phyloP scores from a whole-genome alignment of 495 filamentous ascomycete genomes.

The Neurospora terricola region DNA sequence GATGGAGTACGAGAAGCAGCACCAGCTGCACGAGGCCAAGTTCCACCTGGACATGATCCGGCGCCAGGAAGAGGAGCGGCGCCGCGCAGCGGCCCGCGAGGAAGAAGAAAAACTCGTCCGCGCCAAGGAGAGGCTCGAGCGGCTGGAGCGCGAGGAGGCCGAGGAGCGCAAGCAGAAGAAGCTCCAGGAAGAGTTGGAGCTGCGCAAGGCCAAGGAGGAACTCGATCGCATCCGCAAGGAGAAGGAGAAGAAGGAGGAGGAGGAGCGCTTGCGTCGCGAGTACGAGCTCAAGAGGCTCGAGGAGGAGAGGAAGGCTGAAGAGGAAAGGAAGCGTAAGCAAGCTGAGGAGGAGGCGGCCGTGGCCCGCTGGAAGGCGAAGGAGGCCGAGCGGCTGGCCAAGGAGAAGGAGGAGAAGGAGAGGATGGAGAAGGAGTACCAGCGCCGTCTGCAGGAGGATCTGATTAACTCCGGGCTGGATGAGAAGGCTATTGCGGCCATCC shows the following conservation, averaged over 20 bases:
- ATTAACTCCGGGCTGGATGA: slow-evolving; percentile 40
- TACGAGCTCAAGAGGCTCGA: slow-evolving; percentile 47
- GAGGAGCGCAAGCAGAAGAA: slow-evolving; percentile 34
- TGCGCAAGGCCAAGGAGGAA: slow-evolving; percentile 36
- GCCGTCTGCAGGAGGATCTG: slow-evolving; percentile 39
- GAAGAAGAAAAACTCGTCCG: slow-evolving; percentile 26
- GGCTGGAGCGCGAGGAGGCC: slow-evolving; percentile 23
- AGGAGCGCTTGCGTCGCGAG: slow-evolving; percentile 39
- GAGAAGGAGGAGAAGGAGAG: slow-evolving; percentile 37
- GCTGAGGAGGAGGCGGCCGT: slow-evolving; percentile 46
- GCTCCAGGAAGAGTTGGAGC: slow-evolving; percentile 31
- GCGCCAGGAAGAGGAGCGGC: slow-evolving; percentile 21
- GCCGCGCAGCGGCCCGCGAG: slow-evolving; percentile 22
- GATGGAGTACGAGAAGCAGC: slow-evolving; percentile 17
- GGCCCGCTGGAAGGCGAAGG: slow-evolving; percentile 45
- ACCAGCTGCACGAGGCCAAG: slow-evolving; percentile 23
- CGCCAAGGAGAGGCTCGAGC: slow-evolving; percentile 13
- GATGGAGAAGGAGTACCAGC: slow-evolving; percentile 40
- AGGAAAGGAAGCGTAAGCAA: slow-evolving; percentile 35
- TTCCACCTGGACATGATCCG: slow-evolving; percentile 37
- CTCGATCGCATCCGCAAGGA: slow-evolving; percentile 31
- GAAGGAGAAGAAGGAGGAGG: slow-evolving; percentile 35
- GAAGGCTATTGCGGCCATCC: slow-evolving; percentile 41
- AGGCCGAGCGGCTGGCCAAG: slow-evolving; percentile 38
- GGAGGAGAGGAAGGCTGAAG: slow-evolving; percentile 39